Percentiles rank a stretch among this genome's conserved stretches.
These are phyloP conservation scores for Letharia columbiana DNA, from an alignment of 495 filamentous ascomycete species.

Conservation along the genomic window DNA sequence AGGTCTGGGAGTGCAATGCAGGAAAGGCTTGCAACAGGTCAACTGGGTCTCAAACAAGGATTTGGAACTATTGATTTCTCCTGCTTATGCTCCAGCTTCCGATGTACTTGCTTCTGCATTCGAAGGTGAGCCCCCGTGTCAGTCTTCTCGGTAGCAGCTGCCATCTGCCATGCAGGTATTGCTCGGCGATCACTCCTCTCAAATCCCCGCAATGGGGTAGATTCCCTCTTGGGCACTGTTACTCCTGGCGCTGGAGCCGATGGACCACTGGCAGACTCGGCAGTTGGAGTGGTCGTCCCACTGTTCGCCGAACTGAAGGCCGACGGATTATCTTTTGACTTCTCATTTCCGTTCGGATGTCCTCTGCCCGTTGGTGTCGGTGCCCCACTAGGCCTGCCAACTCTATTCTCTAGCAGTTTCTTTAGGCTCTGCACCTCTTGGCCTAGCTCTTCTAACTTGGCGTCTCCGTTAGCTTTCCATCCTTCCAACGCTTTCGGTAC, in stretches of 20 bases:
- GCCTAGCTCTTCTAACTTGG: constrained; percentile 72
- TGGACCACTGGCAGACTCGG: constrained; percentile 29
- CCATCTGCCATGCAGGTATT: constrained; percentile 88
- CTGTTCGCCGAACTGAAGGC: not conserved
- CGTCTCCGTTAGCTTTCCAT: constrained; percentile 77
- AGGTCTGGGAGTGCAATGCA: not conserved
- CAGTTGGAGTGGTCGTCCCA: constrained; percentile 27
- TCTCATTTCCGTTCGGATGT: constrained; percentile 24
- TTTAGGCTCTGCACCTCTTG: constrained; percentile 89
- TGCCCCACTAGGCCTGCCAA: constrained; percentile 43
- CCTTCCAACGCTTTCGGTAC: constrained; percentile 83
- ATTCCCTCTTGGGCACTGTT: constrained; percentile 32
- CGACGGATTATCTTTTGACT: constrained; percentile 15
- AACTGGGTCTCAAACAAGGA: not conserved
- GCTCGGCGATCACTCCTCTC: constrained; percentile 44
- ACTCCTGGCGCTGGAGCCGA: constrained; percentile 31
- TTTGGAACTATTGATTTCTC: not conserved
- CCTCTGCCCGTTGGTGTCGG: constrained; percentile 27
- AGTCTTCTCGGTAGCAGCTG: constrained; percentile 52
- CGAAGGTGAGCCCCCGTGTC: not conserved
- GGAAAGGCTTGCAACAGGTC: not conserved
- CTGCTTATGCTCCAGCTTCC: constrained; percentile 6
- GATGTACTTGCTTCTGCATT: constrained; percentile 2
- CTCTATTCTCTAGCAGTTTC: constrained; percentile 70
- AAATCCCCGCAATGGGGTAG: constrained; percentile 32